Evolutionary conservation across 202 grass and related monocot genomes (phyloP).

Genomic region (Setaria viridis): DNA sequence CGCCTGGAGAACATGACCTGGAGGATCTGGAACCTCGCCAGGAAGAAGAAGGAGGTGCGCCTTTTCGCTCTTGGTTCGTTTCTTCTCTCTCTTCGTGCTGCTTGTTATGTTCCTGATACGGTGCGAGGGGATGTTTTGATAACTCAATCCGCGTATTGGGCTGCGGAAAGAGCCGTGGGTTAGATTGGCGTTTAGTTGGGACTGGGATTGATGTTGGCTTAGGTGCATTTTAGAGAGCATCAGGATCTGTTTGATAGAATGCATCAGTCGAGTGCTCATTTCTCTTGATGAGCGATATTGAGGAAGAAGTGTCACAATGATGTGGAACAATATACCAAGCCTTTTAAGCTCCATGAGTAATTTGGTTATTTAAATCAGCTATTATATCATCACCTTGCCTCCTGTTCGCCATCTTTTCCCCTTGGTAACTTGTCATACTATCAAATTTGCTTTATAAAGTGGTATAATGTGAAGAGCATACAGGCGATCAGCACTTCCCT

Average conservation of each 20-base stretch:
- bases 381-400: not conserved
- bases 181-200: slow-evolving; percentile 12
- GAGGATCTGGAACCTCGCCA: slow-evolving; percentile 99
- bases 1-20: slow-evolving; percentile 99
- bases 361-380: not conserved
- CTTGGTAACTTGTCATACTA: not conserved
- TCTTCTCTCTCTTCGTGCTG: slow-evolving; percentile 18
- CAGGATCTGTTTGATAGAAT: slow-evolving; percentile 32
- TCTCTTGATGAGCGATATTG: not conserved
- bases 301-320: not conserved
- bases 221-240: slow-evolving; percentile 19
- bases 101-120: slow-evolving; percentile 10
- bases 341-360: not conserved
- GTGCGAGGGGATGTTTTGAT: not conserved
- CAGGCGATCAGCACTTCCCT: not conserved
- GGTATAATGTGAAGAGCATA: not conserved
- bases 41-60: slow-evolving; percentile 98
- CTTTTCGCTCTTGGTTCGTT: slow-evolving; percentile 48
- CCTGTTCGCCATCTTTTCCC: not conserved
- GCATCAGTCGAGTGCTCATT: not conserved
- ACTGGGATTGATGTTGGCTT: slow-evolving; percentile 37
- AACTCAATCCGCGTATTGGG: not conserved
- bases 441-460: not conserved
- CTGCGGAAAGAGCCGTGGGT: not conserved
- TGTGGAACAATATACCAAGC: slow-evolving; percentile 3